phyloP scores from a whole-genome alignment of 2,329 filamentous ascomycete species.

The Orbilia javanica region DNA sequence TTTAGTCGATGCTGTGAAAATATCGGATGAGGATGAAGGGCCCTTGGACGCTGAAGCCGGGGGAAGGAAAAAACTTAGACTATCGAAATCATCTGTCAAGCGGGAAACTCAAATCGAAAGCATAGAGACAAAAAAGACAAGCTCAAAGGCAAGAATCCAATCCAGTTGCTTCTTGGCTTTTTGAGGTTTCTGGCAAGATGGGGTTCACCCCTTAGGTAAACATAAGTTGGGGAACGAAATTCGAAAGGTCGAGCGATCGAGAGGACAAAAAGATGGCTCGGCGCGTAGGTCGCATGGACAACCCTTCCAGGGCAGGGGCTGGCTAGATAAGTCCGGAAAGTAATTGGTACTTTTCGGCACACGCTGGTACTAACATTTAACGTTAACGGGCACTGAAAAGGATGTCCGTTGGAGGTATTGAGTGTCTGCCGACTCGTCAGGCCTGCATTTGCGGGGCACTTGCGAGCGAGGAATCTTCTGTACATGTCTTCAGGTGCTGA shows the following conservation, averaged over 20 bases:
- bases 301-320: conserved; percentile 34
- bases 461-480: conserved; percentile 12
- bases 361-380: conserved; percentile 4
- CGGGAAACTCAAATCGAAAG: conserved; percentile 32
- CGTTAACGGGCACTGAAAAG: conserved; percentile 11
- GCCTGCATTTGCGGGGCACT: conserved; percentile 31
- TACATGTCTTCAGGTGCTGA: conserved; percentile 10
- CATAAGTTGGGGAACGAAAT: conserved; percentile 18
- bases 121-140: conserved; percentile 1
- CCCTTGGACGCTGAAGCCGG: conserved; percentile 9
- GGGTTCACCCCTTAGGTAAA: conserved; percentile 29
- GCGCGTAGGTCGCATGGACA: conserved; percentile 56
- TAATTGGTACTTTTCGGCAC: conserved; percentile 19
- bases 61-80: conserved; percentile 24
- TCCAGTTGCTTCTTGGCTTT: conserved; percentile 22
- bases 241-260: conserved; percentile 24
- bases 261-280: conserved; percentile 19
- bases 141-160: conserved; percentile 21
- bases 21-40: conserved; percentile 26
- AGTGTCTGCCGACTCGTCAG: conserved; percentile 10
- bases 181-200: conserved; percentile 21
- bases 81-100: conserved; percentile 3
- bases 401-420: conserved; percentile 3
- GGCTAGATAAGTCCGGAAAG: conserved; percentile 19
- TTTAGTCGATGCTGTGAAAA: conserved; percentile 18